Evolutionary conservation across 345 rosid species (phyloP).

Genomic region (Anacardium occidentale): DNA sequence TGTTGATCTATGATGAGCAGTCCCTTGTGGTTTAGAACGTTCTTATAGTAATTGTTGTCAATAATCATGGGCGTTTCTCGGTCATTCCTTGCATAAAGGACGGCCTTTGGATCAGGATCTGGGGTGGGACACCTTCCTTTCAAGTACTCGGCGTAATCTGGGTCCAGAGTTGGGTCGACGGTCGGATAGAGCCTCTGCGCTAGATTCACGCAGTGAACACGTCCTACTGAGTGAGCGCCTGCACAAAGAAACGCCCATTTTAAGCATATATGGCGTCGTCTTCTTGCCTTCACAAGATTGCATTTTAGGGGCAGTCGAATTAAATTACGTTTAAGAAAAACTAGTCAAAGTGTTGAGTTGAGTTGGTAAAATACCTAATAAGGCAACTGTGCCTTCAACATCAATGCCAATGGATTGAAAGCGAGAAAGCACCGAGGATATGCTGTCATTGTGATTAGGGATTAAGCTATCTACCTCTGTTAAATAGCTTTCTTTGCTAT

Average conservation of each 20-base stretch:
- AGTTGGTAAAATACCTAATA: slow-evolving; percentile 45
- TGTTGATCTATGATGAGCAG: slow-evolving; percentile 61
- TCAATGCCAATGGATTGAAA: slow-evolving; percentile 65
- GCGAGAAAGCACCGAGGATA: slow-evolving; percentile 54
- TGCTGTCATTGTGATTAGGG: slow-evolving; percentile 72
- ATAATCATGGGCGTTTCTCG: slow-evolving; percentile 76
- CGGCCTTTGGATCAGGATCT: slow-evolving; percentile 47
- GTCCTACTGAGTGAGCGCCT: slow-evolving; percentile 88
- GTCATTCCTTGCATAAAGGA: slow-evolving; percentile 68
- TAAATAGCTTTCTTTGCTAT: slow-evolving; percentile 58
- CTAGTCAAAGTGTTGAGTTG: too few species aligned
- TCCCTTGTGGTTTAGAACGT: slow-evolving; percentile 61
- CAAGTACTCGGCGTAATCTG: slow-evolving; percentile 58
- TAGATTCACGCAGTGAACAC: slow-evolving; percentile 75
- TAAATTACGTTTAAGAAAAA: too few species aligned
- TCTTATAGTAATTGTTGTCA: slow-evolving; percentile 72
- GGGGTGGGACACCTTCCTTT: slow-evolving; percentile 65
- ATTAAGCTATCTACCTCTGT: slow-evolving; percentile 36
- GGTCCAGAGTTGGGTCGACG: slow-evolving; percentile 65
- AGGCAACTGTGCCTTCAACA: slow-evolving; percentile 65
- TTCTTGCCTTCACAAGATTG: too few species aligned
- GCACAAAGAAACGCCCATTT: background rate
- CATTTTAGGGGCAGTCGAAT: too few species aligned
- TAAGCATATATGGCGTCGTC: too few species aligned
- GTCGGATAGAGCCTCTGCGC: slow-evolving; percentile 74